Evolutionary conservation across 2,329 filamentous ascomycete genomes (phyloP).

Genomic region (Colletotrichum salicis): DNA sequence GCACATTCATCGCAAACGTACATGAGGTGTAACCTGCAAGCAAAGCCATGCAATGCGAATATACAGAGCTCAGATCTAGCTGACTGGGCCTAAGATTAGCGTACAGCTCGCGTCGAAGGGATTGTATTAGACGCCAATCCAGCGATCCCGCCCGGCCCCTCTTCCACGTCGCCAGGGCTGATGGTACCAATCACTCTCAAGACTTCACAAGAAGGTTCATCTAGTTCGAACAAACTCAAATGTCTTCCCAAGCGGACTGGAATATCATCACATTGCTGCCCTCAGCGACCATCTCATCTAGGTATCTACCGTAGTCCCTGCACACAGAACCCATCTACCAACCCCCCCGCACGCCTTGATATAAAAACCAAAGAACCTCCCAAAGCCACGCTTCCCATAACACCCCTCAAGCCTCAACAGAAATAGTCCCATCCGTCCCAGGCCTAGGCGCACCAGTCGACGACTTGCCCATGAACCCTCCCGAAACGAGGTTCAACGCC

Average conservation of each 20-base stretch:
- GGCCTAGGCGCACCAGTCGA: constrained; percentile 32
- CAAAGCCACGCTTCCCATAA: neutral
- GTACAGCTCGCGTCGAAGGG: neutral
- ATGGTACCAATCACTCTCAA: too few species aligned
- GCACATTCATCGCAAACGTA: too few species aligned
- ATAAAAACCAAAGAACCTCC: neutral
- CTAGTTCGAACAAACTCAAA: neutral
- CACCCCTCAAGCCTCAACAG: neutral
- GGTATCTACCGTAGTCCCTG: neutral
- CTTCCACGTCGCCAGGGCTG: too few species aligned
- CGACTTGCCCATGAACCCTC: constrained; percentile 31
- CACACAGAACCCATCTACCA: neutral
- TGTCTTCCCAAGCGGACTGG: neutral
- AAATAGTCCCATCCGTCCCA: constrained; percentile 22
- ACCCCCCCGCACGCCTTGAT: neutral
- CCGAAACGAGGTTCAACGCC: constrained; percentile 24
- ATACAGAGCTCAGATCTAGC: too few species aligned
- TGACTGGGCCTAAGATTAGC: too few species aligned
- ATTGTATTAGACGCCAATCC: neutral
- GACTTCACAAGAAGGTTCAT: too few species aligned
- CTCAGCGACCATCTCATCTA: neutral
- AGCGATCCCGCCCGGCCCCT: neutral
- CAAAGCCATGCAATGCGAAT: too few species aligned
- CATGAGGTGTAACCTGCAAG: too few species aligned
- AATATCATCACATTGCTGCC: neutral